These are phyloP conservation scores for Saccharomycopsis olivae DNA, from an alignment of 805 yeast genomes.

Conservation along the genomic window DNA sequence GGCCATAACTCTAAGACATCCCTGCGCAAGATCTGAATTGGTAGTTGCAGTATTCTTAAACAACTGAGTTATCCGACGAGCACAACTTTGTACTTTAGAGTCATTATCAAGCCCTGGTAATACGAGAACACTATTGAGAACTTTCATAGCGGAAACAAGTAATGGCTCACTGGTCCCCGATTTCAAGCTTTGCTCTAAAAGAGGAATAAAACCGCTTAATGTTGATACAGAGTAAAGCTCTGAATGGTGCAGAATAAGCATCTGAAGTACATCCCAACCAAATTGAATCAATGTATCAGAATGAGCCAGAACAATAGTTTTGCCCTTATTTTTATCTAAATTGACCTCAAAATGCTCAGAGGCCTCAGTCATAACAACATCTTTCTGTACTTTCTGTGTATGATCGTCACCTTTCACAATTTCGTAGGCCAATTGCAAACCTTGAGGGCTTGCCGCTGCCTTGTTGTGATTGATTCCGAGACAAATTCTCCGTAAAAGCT, in stretches of 20 bases:
- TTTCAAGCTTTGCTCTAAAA: conserved; percentile 47
- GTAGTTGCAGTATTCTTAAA: conserved; percentile 72
- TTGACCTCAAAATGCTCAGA: conserved; percentile 70
- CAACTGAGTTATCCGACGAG: conserved; percentile 49
- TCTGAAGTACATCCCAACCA: conserved; percentile 63
- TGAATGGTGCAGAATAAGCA: conserved; percentile 56
- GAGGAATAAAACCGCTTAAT: conserved; percentile 64
- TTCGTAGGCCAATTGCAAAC: conserved; percentile 65
- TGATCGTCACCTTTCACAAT: conserved; percentile 45
- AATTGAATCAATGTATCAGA: conserved; percentile 56
- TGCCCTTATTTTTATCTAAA: no score
- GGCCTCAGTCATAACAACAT: conserved; percentile 26
- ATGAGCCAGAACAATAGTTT: no score
- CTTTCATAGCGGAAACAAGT: conserved; percentile 53
- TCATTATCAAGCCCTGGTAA: conserved; percentile 51
- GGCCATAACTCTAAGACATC: conserved; percentile 64
- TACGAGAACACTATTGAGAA: conserved; percentile 48
- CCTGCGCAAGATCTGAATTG: conserved; percentile 68
- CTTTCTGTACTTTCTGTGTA: conserved; percentile 19
- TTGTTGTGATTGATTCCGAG: conserved; percentile 69
- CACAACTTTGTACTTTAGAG: conserved; percentile 43
- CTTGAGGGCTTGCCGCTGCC: conserved; percentile 44
- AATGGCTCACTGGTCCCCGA: conserved; percentile 74
- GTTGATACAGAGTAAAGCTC: conserved; percentile 48
- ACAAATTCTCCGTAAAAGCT: conserved; percentile 63